Evolutionary conservation across 1,284 basidiomycete genomes (phyloP), one percentile per base, ranked within the genome.

Genomic region (Rhodotorula glutinis): DNA sequence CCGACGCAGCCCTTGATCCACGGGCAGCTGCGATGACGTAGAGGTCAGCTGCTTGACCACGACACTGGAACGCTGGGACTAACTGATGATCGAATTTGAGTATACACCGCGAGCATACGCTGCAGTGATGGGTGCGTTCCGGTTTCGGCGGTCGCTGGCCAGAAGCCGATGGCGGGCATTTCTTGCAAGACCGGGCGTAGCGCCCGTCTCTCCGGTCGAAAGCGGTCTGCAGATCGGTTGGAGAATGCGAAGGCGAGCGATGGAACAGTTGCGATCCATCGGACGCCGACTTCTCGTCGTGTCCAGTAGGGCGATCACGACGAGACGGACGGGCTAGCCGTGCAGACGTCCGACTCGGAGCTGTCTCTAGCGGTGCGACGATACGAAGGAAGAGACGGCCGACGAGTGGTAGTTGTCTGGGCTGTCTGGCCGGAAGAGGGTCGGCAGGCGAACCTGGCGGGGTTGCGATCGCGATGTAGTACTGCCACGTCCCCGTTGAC

Each of bases 21-120:
- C 89, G 79, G 74, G 60, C 77, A 77, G 63, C 60, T 60, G 23
- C 58, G 52, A 57, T 10, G 27, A 10, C 52, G 46, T 27, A 67
- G 52, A 38, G 7, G n/a, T 59, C 44, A 57, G 60, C 64, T 59
- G 11, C 11, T 8, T 11, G 46, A n/a, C 51, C 25, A 17, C 38
- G 53, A 47, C 46, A 54, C 25, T 0, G 10, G 17, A 67, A 43
- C 73, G 61, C 17, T 51, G 9, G 30, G 23, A 77, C 79, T 79
- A 76, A 92, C 91, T 96, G 93, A 76, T 96, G 93, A 76, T 96
- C 93, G 80, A 90, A 98, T 78, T 96, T 92, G 59, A 98, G 80
- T 29, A 96, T 85, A 78, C 96, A 98, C 60, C 85, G 85, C 71
- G 91, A 90, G 79, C 95, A 98, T 72, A 96, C 88, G 16, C 88